Evolutionary conservation across 257 asterid species (phyloP).

Genomic region (Plantago elongata): DNA sequence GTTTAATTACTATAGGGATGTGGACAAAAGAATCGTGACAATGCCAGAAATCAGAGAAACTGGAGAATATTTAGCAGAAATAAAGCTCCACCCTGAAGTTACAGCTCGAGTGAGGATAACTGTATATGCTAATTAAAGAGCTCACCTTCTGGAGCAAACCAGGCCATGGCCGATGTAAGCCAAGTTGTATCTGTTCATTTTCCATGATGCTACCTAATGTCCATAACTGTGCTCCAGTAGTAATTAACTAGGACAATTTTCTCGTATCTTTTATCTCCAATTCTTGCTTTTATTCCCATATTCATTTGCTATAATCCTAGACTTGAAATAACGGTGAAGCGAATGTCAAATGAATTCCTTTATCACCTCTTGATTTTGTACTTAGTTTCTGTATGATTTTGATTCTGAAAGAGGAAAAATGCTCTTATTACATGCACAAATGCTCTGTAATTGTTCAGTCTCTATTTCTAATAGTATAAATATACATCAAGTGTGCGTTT

Average conservation of each 20-base stretch:
- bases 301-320: slow-evolving; percentile 2
- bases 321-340: neutral
- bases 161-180: too few species aligned
- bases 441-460: neutral
- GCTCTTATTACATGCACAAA: neutral
- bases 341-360: neutral
- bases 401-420: neutral
- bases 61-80: slow-evolving; percentile 85
- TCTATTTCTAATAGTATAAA: neutral
- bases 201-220: too few species aligned
- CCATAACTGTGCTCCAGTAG: neutral
- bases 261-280: neutral
- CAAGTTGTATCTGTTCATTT: too few species aligned
- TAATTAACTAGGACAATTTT: neutral
- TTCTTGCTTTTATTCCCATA: slow-evolving; percentile 1
- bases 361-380: neutral
- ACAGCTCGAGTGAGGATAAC: slow-evolving; percentile 69
- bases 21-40: slow-evolving; percentile 77
- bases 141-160: neutral
- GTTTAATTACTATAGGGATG: slow-evolving; percentile 48
- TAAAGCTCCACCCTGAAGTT: slow-evolving; percentile 84
- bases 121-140: slow-evolving; percentile 52
- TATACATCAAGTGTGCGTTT: too few species aligned
- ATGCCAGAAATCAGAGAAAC: slow-evolving; percentile 97
- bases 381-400: neutral